A percentile compares a stretch with the other conserved stretches of the same genome.
These are phyloP conservation scores for Tolypocladium capitatum DNA, from an alignment of 2,329 filamentous ascomycete species.

Conservation along the genomic window DNA sequence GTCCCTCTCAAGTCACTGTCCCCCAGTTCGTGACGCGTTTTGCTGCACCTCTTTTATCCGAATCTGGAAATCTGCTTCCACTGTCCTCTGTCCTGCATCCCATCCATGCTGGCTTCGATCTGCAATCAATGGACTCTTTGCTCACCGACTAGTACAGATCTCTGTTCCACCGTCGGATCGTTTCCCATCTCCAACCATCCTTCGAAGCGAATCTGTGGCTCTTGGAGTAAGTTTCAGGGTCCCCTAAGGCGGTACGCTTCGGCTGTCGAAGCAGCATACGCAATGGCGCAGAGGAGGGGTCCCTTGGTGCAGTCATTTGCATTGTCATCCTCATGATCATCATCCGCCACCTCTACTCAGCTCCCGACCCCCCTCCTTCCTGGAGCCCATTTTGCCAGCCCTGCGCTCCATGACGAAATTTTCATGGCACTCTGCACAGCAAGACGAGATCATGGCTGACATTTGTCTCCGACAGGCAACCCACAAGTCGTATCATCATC, in stretches of 20 bases:
- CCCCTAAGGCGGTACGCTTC: not conserved
- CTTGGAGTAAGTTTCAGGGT: conserved; percentile 13
- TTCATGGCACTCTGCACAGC: no score
- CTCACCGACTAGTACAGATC: conserved; percentile 10
- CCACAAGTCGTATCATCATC: conserved; percentile 21
- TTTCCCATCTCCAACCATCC: conserved; percentile 16
- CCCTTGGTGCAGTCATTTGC: not conserved
- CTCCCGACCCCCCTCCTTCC: not conserved
- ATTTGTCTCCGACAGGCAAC: conserved; percentile 5
- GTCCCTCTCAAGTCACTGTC: no score
- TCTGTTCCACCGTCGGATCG: conserved; percentile 15
- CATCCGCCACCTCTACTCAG: not conserved
- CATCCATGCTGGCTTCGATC: not conserved
- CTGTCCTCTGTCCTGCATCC: not conserved
- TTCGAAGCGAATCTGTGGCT: conserved; percentile 19
- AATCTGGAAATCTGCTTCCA: not conserved
- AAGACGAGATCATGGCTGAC: not conserved
- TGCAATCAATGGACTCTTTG: not conserved
- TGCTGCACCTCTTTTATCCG: not conserved
- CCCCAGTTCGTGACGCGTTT: not conserved
- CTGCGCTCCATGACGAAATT: no score
- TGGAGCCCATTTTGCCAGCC: no score
- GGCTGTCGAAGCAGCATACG: not conserved
- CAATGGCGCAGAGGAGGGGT: not conserved
- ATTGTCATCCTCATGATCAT: not conserved